These are phyloP conservation scores for Ustulina deusta DNA, from an alignment of 2,329 filamentous ascomycete species.

Conservation along the genomic window DNA sequence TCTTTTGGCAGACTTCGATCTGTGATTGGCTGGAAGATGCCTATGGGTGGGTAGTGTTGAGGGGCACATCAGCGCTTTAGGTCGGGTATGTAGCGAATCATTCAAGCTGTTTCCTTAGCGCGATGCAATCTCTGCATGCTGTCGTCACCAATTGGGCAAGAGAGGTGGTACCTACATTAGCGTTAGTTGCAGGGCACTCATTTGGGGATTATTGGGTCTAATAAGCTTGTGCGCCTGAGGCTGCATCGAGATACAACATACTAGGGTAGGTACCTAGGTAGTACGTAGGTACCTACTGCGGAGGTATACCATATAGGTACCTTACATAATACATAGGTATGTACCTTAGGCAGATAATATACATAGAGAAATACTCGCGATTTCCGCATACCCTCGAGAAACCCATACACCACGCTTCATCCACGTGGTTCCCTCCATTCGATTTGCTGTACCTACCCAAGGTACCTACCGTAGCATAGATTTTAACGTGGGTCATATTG, in stretches of 20 bases:
- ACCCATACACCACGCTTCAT: not conserved
- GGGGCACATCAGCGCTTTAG: not conserved
- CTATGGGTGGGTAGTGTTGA: not conserved
- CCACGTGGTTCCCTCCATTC: slow-evolving; percentile 3
- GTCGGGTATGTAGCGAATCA: not conserved
- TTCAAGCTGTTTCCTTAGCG: not conserved
- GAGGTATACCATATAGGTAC: too few species aligned
- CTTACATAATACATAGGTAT: not conserved
- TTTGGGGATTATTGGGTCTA: not conserved
- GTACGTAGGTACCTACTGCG: not conserved
- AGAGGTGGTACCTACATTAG: slow-evolving; percentile 8
- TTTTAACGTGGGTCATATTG: not conserved
- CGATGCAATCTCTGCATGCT: not conserved
- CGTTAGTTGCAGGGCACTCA: not conserved
- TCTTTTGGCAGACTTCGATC: not conserved
- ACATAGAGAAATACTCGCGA: not conserved
- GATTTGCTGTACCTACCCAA: not conserved
- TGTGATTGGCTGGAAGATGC: slow-evolving; percentile 17
- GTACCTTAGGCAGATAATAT: not conserved
- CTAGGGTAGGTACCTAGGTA: slow-evolving; percentile 1
- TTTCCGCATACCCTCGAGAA: not conserved
- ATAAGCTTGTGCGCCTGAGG: not conserved
- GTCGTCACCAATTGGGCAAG: slow-evolving; percentile 2
- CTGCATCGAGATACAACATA: not conserved
- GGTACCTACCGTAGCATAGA: too few species aligned